These are phyloP conservation scores for Tetrahymena thermophila DNA, from an alignment of 73 alveolate species.

Conservation along the genomic window DNA sequence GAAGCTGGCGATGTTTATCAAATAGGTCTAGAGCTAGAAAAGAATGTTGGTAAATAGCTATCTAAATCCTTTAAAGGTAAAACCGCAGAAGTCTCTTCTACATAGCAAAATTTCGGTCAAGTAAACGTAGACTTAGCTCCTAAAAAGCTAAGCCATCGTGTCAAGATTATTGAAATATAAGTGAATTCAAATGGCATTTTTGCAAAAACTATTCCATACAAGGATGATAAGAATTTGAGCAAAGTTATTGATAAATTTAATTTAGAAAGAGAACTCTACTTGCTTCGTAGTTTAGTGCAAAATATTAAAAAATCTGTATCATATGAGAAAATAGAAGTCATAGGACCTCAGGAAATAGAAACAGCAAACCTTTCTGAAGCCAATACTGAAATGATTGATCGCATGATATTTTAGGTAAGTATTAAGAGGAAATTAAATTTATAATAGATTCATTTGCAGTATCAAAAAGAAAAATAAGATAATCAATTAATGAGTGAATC, in stretches of 20 bases:
- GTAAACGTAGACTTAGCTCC: background rate
- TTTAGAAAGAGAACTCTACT: background rate
- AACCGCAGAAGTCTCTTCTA: background rate
- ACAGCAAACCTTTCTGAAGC: background rate
- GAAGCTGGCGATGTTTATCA: slow-evolving; percentile 16
- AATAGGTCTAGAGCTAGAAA: background rate
- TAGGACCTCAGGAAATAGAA: background rate
- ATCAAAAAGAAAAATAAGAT: too few relatives aligned
- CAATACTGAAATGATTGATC: background rate
- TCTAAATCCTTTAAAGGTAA: background rate
- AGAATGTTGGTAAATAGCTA: background rate
- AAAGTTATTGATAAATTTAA: background rate
- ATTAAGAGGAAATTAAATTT: background rate
- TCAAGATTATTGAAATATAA: background rate
- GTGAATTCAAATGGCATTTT: background rate
- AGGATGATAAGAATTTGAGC: background rate
- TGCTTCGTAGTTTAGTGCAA: background rate
- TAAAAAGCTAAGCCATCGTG: background rate
- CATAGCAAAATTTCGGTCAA: background rate
- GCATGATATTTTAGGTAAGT: background rate
- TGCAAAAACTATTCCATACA: background rate
- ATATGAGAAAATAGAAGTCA: background rate
- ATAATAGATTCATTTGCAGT: too few relatives aligned
- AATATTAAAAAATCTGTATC: background rate
- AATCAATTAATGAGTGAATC: too few relatives aligned